Evolutionary conservation across 306 rosid species (phyloP), one percentile per base, ranked within the genome.

Genomic region (Crotalaria pallida): DNA sequence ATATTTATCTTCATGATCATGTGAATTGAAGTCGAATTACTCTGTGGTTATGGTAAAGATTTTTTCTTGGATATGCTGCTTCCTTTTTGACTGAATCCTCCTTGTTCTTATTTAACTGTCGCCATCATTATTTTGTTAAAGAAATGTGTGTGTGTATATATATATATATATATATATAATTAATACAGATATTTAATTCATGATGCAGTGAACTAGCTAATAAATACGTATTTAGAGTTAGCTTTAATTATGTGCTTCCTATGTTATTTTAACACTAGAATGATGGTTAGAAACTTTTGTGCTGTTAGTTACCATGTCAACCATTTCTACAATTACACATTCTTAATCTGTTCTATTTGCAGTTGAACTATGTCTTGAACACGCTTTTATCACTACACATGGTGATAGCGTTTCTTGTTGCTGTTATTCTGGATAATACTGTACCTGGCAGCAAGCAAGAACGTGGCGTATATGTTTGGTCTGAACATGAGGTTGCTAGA

Each of bases 401-500:
- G 97, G 92, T 94, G 84, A 79, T 94, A 24, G 97, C 96, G 6
- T 91, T 94, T 82, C 82, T 94, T 31, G 92, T 83, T 21, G 99
- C 97, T 50, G 78, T 87, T 67, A 82, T 91, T 78, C 95, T 94
- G 73, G 97, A 94, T 75, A 91, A 94, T 69, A 91, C 99, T 3
- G 97, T 94, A 47, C 99, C 99, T n/a, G 99, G 99, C 43, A 88
- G 91, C 69, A 80, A 72, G 79, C 91, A 84, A 73, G 99, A 94
- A 83, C 96, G 96, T 2, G 99, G 99, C 64, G 95, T 94, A 24
- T 94, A 94, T 41, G 92, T n/a, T n/a, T 90, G 99, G 99, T 84
- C 97, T 0, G 92, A 94, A 48, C 67, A 85, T 0, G 99, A 94
- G 67, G 83, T 79, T 79, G 99, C 91, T 26, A 83, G 78, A 80